Base-by-base conservation (phyloP, 768 basidiomycete species). In the Paxillus rubicundulus region DNA sequence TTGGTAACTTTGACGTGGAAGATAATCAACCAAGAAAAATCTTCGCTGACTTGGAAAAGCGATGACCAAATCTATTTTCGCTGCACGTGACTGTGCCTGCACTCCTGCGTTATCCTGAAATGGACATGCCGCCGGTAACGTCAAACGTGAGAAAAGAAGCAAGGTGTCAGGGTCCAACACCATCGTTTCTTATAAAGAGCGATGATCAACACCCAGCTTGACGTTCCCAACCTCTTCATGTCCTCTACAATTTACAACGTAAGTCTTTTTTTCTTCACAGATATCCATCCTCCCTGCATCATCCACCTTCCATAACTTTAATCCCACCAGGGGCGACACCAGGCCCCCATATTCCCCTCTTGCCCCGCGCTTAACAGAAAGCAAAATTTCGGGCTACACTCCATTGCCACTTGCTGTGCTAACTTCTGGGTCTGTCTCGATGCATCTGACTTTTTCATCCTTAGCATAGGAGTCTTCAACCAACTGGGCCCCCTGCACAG, bases 381-480 rank as follows among this genome's bases (percentile, higher is more conserved):
- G 52, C 65, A 69, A 69, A 69, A 63, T 69, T 65, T 62, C 54
- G 36, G 37, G 5, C 45, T 45, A 33, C 24, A 33, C 45, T 54
- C 21, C 49, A 37, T 33, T 38, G n/a, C 21, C 38, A 8, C 44
- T 55, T 55, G 9, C 34, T 52, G 43, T 14, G 14, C 18, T 9
- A 18, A 43, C 24, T 14, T 24, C 17, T 34, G 20, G 0, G 37
- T 24, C n/a, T 5, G 30, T 33, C 17, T 20, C 38, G 30, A 44
- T 17, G 9, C 14, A 40, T 55, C 65, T 72, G 6, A 72, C 57
- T 0, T 54, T 5, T 42, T 20, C 17, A 2, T 46, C 27, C 18
- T 47, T 34, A 76, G 77, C 81, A 82, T 55, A 73, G 81, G 59
- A 76, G 74, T 55, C 75, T 82, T 37, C 81, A 82, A 63, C 82